These are phyloP conservation scores for Ephemerocybe angulata DNA, from an alignment of 768 basidiomycete genomes.

Conservation along the genomic window DNA sequence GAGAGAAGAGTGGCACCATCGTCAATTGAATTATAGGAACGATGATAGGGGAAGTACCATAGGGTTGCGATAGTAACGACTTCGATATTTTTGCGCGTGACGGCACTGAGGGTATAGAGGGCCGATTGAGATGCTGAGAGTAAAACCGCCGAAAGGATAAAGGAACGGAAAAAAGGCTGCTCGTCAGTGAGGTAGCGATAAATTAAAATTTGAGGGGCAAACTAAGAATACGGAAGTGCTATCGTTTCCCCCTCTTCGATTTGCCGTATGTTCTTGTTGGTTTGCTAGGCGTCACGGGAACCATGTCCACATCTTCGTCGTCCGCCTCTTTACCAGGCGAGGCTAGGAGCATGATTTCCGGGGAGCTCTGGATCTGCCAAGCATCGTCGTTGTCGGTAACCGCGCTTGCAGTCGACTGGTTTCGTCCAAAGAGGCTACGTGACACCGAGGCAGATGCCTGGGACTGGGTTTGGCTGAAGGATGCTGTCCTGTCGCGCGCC, in stretches of 20 bases:
- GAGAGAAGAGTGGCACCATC: too few relatives aligned
- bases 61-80: background rate
- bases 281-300: conserved; percentile 8
- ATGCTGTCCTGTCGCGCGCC: conserved; percentile 24
- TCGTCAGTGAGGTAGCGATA: too few relatives aligned
- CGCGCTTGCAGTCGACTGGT: conserved; percentile 3
- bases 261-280: background rate
- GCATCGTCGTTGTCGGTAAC: conserved; percentile 16
- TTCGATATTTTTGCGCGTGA: background rate
- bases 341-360: conserved; percentile 13
- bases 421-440: conserved; percentile 3
- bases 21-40: too few relatives aligned
- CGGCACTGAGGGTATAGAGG: background rate
- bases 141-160: background rate
- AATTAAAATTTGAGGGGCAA: too few relatives aligned
- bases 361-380: conserved; percentile 16
- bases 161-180: background rate
- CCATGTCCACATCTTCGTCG: conserved; percentile 10
- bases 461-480: conserved; percentile 2
- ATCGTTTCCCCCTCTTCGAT: background rate
- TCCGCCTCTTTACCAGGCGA: conserved; percentile 9
- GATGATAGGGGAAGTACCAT: background rate
- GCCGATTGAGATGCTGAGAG: background rate
- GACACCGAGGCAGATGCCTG: background rate
- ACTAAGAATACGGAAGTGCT: background rate